Conservation (phyloP, 306 rosid species). For the Dryas octopetala region DNA sequence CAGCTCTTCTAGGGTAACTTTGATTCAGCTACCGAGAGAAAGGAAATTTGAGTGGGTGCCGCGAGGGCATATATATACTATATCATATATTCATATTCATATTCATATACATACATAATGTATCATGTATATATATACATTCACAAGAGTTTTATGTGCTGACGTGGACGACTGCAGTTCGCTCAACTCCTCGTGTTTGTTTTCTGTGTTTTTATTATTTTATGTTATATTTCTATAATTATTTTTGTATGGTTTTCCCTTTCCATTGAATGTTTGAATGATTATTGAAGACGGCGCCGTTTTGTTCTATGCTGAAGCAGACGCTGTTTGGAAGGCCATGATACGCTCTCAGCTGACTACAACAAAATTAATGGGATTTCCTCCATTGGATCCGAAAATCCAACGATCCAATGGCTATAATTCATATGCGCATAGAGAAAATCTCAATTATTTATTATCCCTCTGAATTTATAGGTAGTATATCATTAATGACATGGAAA, state of each 20-base stretch:
- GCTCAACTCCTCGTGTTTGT: not conserved
- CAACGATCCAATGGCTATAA: no score
- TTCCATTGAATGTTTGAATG: not conserved
- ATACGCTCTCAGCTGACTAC: not conserved
- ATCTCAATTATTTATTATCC: no score
- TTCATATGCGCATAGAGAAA: no score
- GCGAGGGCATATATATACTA: conserved; percentile 1
- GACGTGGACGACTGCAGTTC: conserved; percentile 42
- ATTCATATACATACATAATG: not conserved
- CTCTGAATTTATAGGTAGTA: no score
- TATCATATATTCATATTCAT: not conserved
- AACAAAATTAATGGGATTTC: no score
- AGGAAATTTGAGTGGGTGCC: not conserved
- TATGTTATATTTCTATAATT: not conserved
- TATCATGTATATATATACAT: not conserved
- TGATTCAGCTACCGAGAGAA: not conserved
- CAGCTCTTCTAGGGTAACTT: conserved; percentile 15
- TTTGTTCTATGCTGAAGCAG: conserved; percentile 14
- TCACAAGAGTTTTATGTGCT: not conserved
- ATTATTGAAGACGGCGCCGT: conserved; percentile 35
- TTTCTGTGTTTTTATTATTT: not conserved
- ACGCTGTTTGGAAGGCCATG: not conserved
- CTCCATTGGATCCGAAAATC: no score
- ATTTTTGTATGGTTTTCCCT: not conserved
- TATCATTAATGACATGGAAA: no score